phyloP scores from a whole-genome alignment of 345 rosid species.

The Eutrema yunnanense region DNA sequence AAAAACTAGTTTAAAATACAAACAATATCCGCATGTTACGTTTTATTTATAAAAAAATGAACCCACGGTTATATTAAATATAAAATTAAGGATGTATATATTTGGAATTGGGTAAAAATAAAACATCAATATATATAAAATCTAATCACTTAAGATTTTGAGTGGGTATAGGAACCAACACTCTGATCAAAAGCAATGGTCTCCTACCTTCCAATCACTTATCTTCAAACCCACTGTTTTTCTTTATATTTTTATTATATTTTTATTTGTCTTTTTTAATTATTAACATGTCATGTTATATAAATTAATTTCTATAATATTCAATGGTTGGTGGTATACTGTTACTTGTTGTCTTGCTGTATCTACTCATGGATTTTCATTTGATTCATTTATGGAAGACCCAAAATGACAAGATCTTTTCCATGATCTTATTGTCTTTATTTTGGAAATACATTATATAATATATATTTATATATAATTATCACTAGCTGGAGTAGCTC shows the following conservation, averaged over 20 bases:
- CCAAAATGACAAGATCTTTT: conserved; percentile 9
- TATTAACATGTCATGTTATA: conserved; percentile 23
- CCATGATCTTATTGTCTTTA: neutral
- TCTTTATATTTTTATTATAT: neutral
- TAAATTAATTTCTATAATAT: neutral
- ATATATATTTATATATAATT: accelerated
- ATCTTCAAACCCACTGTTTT: conserved; percentile 28
- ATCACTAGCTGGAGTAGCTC: conserved; percentile 68
- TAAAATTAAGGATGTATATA: neutral
- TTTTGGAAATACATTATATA: accelerated
- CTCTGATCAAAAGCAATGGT: conserved; percentile 17
- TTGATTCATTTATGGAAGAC: neutral
- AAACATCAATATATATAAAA: neutral
- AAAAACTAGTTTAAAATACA: too few species aligned
- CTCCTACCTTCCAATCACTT: conserved; percentile 32
- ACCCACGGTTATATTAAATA: too few species aligned
- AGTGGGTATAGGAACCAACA: conserved; percentile 19
- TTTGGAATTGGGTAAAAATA: neutral
- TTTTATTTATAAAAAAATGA: neutral
- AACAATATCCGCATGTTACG: neutral
- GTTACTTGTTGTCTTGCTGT: conserved; percentile 14
- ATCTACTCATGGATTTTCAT: neutral
- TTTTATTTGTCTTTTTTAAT: neutral
- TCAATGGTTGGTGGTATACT: conserved; percentile 18
- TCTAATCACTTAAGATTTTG: neutral